Percentiles rank a stretch among this genome's conserved stretches.
These are phyloP conservation scores for Macrotyloma uniflorum DNA, from an alignment of 306 rosid genomes.

Conservation along the genomic window DNA sequence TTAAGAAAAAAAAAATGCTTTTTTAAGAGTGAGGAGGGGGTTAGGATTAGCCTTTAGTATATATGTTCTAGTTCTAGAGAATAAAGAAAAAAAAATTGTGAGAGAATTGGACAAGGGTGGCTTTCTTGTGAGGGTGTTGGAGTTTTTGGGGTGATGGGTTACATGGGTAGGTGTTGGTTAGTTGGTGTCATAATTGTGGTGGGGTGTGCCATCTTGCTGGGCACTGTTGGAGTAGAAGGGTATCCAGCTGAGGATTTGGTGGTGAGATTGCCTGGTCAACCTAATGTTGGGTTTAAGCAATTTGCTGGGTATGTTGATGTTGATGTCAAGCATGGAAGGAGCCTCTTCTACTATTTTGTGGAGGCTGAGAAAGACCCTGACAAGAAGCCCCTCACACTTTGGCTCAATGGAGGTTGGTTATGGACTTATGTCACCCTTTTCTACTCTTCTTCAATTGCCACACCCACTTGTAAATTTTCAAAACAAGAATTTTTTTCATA, in stretches of 20 bases:
- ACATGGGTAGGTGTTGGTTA: conserved; percentile 41
- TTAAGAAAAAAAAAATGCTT: background rate
- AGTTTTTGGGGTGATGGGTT: conserved; percentile 41
- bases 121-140: background rate
- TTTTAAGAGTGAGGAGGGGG: conserved; percentile 5
- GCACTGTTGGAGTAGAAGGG: conserved; percentile 38
- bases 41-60: background rate
- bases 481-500: background rate
- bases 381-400: conserved; percentile 62
- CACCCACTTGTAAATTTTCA: background rate
- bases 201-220: background rate
- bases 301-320: conserved; percentile 81
- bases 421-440: background rate
- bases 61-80: background rate
- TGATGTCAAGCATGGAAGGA: conserved; percentile 63
- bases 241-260: conserved; percentile 74
- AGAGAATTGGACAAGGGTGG: conserved; percentile 3
- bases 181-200: conserved; percentile 32
- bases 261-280: conserved; percentile 71
- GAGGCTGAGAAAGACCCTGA: conserved; percentile 59
- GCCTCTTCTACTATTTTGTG: conserved; percentile 80
- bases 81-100: background rate
- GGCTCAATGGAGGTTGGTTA: conserved; percentile 90
- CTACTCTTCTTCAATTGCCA: background rate
- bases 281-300: conserved; percentile 65